Evolutionary conservation across 352 stramenopile species (phyloP).

Genomic region (Phytophthora cajani): DNA sequence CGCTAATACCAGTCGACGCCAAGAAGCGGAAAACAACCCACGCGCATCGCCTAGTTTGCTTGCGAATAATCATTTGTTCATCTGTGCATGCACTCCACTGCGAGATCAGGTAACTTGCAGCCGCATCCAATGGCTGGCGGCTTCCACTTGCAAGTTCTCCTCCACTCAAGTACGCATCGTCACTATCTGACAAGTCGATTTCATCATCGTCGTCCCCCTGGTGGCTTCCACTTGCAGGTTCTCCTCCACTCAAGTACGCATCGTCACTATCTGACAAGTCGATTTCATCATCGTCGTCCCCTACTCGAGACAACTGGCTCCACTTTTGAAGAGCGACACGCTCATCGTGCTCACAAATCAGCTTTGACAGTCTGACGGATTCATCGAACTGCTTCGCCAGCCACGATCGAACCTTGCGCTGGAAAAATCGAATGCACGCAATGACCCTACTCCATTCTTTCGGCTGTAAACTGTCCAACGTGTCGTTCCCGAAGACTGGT

Average conservation of each 20-base stretch:
- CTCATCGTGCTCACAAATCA: conserved; percentile 56
- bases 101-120: conserved; percentile 38
- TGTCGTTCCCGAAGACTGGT: conserved; percentile 57
- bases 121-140: conserved; percentile 9
- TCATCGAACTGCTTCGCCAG: conserved; percentile 32
- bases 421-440: conserved; percentile 39
- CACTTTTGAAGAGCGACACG: conserved; percentile 32
- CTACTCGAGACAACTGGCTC: conserved; percentile 30
- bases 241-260: conserved; percentile 20
- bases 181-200: conserved; percentile 31
- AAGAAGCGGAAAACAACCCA: conserved; percentile 89
- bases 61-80: conserved; percentile 72
- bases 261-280: conserved; percentile 36
- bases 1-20: conserved; percentile 71
- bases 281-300: conserved; percentile 42
- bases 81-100: conserved; percentile 65
- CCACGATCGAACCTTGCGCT: conserved; percentile 45
- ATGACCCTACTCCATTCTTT: conserved; percentile 44
- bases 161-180: conserved; percentile 28
- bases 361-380: conserved; percentile 42
- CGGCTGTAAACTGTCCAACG: conserved; percentile 42
- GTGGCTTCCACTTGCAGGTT: background rate
- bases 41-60: conserved; percentile 71
- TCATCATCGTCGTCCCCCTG: conserved; percentile 43
- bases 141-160: background rate